Evolutionary conservation across 305 asterid species (phyloP).

Genomic region (Fraxinus angustifolia): DNA sequence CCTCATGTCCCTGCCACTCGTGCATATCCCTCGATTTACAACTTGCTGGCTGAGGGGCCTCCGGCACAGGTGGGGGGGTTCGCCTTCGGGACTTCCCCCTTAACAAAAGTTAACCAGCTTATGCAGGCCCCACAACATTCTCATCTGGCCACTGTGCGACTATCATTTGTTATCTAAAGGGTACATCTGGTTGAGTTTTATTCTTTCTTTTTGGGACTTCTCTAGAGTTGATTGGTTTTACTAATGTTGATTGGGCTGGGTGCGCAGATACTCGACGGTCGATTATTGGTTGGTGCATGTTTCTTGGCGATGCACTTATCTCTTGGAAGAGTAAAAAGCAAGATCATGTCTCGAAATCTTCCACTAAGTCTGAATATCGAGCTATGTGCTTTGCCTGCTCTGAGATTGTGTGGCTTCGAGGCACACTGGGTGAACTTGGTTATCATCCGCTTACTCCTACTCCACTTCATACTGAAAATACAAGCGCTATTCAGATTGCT

Average conservation of each 20-base stretch:
- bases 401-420: background rate
- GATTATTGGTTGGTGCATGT: background rate
- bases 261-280: background rate
- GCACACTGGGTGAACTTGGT: background rate
- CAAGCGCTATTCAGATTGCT: background rate
- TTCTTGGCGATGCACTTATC: background rate
- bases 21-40: too few relatives aligned
- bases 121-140: background rate
- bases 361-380: background rate
- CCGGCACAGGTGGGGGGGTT: too few relatives aligned
- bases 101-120: background rate
- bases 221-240: background rate
- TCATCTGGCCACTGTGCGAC: background rate
- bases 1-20: too few relatives aligned
- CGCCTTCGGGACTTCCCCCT: too few relatives aligned
- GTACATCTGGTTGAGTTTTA: background rate
- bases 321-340: background rate
- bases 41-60: too few relatives aligned
- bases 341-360: background rate
- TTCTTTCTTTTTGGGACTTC: background rate
- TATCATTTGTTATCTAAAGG: background rate
- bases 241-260: background rate
- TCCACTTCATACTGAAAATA: background rate
- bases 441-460: background rate
- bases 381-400: background rate